Conservation (phyloP, 371 early-diverging fungal species). For the Rhizomucor pusillus region DNA sequence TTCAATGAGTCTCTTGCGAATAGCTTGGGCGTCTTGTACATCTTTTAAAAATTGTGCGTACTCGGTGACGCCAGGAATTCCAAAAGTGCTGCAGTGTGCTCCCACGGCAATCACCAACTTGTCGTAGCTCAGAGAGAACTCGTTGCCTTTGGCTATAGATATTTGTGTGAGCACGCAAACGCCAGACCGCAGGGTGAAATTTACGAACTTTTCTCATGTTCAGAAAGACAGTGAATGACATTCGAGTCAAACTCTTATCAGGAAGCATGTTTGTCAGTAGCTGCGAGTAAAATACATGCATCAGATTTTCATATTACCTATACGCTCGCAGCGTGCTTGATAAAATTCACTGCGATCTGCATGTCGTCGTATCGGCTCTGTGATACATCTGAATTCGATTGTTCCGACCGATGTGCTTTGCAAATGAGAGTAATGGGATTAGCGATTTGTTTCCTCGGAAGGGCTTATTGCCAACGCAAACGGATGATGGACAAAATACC, state of each 20-base stretch:
- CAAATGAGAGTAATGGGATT: too few relatives aligned
- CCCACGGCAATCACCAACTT: conserved; percentile 80
- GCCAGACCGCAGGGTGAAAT: too few relatives aligned
- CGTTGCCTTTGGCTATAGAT: conserved; percentile 21
- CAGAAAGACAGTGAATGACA: background rate
- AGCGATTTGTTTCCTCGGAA: too few relatives aligned
- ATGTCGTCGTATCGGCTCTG: conserved; percentile 68
- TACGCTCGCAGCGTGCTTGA: conserved; percentile 64
- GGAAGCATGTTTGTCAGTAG: background rate
- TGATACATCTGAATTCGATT: conserved; percentile 77
- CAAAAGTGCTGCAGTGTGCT: conserved; percentile 78
- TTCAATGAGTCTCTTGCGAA: conserved; percentile 69
- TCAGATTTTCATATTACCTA: conserved; percentile 23
- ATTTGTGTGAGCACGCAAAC: too few relatives aligned
- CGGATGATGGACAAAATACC: conserved; percentile 10
- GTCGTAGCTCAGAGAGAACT: conserved; percentile 66
- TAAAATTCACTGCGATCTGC: conserved; percentile 56
- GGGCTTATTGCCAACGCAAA: background rate
- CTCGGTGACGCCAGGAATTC: conserved; percentile 78
- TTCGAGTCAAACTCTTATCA: conserved; percentile 6
- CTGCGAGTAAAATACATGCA: background rate
- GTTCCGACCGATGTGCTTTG: conserved; percentile 77
- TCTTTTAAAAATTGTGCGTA: conserved; percentile 73
- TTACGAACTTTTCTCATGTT: too few relatives aligned
- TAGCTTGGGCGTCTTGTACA: conserved; percentile 69